These are phyloP conservation scores for Didymella lethalis DNA, from an alignment of 2,329 filamentous ascomycete species.

Conservation along the genomic window DNA sequence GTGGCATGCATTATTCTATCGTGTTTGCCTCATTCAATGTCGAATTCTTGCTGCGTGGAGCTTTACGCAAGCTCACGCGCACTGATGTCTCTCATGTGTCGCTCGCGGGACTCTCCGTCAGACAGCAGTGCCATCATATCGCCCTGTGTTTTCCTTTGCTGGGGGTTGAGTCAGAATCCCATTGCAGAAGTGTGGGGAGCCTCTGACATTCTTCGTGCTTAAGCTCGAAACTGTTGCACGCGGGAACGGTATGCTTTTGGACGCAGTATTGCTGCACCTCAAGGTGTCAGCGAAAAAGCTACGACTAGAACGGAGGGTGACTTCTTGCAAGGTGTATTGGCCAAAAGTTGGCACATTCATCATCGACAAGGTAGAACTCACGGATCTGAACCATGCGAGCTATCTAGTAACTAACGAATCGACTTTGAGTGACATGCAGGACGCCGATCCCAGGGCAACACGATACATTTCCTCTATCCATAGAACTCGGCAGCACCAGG, in stretches of 20 bases:
- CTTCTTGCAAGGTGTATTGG: background rate
- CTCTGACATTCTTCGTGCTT: background rate
- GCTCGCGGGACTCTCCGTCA: too few species aligned
- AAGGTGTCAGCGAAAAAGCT: background rate
- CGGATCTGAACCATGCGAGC: background rate
- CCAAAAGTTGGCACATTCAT: background rate
- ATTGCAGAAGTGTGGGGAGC: background rate
- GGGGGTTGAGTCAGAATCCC: background rate
- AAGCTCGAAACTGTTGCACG: background rate
- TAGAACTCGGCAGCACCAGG: background rate
- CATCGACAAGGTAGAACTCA: background rate
- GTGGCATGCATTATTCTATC: background rate
- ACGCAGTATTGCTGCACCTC: background rate
- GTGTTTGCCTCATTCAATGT: background rate
- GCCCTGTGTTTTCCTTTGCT: background rate
- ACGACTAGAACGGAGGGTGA: background rate
- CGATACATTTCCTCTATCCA: background rate
- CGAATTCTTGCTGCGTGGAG: background rate
- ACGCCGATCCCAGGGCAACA: background rate
- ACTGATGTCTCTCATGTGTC: background rate
- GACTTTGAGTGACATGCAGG: background rate
- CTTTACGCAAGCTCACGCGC: background rate
- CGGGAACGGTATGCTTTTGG: background rate
- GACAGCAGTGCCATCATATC: too few species aligned
- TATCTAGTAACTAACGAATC: background rate